phyloP scores from a whole-genome alignment of 2,329 filamentous ascomycete genomes.

The Dothistroma pini region DNA sequence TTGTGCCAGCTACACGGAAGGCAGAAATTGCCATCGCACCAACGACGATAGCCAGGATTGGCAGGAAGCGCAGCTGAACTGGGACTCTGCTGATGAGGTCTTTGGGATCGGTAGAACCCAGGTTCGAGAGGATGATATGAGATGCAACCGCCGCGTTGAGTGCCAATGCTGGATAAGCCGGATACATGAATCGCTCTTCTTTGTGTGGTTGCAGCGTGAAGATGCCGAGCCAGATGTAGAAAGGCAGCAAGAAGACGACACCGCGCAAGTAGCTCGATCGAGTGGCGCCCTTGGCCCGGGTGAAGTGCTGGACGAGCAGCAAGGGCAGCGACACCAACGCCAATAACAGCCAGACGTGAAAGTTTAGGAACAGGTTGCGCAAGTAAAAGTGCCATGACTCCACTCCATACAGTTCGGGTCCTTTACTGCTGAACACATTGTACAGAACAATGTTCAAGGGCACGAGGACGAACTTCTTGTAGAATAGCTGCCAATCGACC shows the following conservation, averaged over 20 bases:
- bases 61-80: slow-evolving; percentile 64
- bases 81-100: slow-evolving; percentile 67
- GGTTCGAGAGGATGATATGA: slow-evolving; percentile 71
- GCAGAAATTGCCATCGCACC: slow-evolving; percentile 57
- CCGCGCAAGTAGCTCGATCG: slow-evolving; percentile 70
- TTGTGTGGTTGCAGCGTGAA: slow-evolving; percentile 95
- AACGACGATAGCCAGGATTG: slow-evolving; percentile 56
- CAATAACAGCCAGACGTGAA: slow-evolving; percentile 89
- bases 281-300: slow-evolving; percentile 59
- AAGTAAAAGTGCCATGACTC: slow-evolving; percentile 98
- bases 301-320: slow-evolving; percentile 66
- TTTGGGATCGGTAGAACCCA: slow-evolving; percentile 67
- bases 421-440: slow-evolving; percentile 83
- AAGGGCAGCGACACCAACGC: slow-evolving; percentile 72
- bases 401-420: slow-evolving; percentile 85
- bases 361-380: slow-evolving; percentile 86
- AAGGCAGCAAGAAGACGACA: slow-evolving; percentile 73
- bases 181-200: slow-evolving; percentile 98
- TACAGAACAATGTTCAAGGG: slow-evolving; percentile 93
- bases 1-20: slow-evolving; percentile 70
- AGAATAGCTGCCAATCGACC: slow-evolving; percentile 85
- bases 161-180: slow-evolving; percentile 83
- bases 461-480: slow-evolving; percentile 71
- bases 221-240: slow-evolving; percentile 91
- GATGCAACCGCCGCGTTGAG: slow-evolving; percentile 83